phyloP scores from a whole-genome alignment of 305 asterid species.

The Rubia peregrina region DNA sequence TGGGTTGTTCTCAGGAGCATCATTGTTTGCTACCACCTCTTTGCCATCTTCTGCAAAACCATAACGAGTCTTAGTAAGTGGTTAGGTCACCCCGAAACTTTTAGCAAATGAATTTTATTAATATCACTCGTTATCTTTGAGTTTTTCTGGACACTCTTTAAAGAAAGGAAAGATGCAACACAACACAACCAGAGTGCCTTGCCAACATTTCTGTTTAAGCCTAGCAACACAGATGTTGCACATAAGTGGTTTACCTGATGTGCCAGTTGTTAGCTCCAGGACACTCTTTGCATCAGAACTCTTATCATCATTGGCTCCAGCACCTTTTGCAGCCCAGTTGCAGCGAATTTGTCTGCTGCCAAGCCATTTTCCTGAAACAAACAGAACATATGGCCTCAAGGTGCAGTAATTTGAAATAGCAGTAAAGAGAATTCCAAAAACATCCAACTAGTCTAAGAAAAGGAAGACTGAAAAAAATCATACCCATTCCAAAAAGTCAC shows the following conservation, averaged over 20 bases:
- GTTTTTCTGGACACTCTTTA: background rate
- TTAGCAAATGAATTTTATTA: background rate
- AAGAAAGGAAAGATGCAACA: background rate
- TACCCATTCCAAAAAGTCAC: background rate
- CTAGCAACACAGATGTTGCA: background rate
- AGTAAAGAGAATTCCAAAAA: constrained; percentile 1
- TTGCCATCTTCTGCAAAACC: constrained; percentile 63
- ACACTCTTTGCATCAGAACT: constrained; percentile 57
- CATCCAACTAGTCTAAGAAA: background rate
- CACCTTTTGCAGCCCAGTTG: constrained; percentile 94
- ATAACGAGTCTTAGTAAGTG: constrained; percentile 8
- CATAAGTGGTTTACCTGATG: constrained; percentile 41
- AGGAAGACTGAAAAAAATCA: background rate
- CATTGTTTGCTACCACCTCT: constrained; percentile 52
- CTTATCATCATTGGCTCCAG: constrained; percentile 58
- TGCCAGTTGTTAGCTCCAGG: constrained; percentile 66
- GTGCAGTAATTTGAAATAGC: background rate
- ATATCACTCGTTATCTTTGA: background rate
- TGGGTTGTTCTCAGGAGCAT: constrained; percentile 80
- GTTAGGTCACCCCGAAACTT: background rate
- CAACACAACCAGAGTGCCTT: background rate
- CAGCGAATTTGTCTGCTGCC: constrained; percentile 93
- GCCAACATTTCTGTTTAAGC: background rate
- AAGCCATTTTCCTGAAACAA: constrained; percentile 75
- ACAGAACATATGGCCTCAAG: background rate